A percentile compares a stretch with the other conserved stretches of the same genome.
Evolutionary conservation across 2,329 filamentous ascomycete genomes (phyloP).

Genomic region (Trichophaea hybrida): DNA sequence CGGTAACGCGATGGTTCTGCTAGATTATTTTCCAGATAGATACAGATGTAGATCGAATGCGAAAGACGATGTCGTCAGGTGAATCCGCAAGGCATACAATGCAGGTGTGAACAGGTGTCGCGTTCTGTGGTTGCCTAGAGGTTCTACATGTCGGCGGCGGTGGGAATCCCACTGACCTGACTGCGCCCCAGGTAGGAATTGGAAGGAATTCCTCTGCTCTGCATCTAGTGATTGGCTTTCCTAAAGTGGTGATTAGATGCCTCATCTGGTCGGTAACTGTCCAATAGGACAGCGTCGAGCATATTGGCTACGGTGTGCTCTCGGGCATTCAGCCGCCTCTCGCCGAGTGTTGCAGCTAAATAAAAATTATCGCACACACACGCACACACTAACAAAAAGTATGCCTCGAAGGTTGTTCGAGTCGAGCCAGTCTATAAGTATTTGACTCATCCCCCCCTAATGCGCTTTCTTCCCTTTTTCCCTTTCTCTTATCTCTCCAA

Average conservation of each 20-base stretch:
- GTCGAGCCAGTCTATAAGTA: neutral
- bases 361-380: neutral
- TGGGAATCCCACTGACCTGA: neutral
- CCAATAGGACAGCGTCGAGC: neutral
- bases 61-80: neutral
- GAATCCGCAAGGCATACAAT: neutral
- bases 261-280: neutral
- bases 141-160: neutral
- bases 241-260: neutral
- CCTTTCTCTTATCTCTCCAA: neutral
- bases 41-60: neutral
- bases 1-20: neutral
- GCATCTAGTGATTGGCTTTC: too few relatives aligned
- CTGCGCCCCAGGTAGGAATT: neutral
- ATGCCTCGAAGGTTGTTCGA: neutral
- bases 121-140: neutral
- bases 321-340: neutral
- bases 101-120: neutral
- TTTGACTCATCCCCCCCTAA: conserved; percentile 1
- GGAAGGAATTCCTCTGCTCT: neutral
- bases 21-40: neutral
- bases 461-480: neutral
- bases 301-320: neutral
- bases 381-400: neutral
- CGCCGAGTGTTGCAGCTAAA: neutral